Conservation (phyloP, 1,284 basidiomycete species). For the Microbotryum saponariae region DNA sequence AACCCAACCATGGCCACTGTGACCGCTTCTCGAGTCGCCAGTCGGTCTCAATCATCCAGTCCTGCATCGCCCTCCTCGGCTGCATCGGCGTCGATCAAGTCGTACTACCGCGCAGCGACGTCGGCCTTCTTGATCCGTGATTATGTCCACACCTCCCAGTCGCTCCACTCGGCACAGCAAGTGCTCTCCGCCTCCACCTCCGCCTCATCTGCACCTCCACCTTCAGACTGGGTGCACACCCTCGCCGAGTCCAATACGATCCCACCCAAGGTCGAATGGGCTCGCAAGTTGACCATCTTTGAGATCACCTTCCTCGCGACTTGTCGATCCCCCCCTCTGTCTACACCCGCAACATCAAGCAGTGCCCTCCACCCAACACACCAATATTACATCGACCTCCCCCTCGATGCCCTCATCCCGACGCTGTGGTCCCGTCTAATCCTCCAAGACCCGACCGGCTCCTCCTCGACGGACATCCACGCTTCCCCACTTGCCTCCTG, state of each 20-base stretch:
- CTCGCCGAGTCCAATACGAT: neutral
- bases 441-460: neutral
- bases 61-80: too few species aligned
- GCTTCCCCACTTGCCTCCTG: conserved; percentile 13
- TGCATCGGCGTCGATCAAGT: too few species aligned
- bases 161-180: conserved; percentile 4
- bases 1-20: too few species aligned
- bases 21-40: too few species aligned
- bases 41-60: too few species aligned
- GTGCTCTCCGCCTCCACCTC: neutral
- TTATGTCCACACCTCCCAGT: conserved; percentile 11
- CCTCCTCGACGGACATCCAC: conserved; percentile 12
- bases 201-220: neutral
- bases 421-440: neutral
- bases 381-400: too few species aligned
- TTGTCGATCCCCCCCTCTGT: conserved; percentile 4
- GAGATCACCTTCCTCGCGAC: conserved; percentile 29
- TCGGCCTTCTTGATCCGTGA: conserved; percentile 27
- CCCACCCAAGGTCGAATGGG: neutral
- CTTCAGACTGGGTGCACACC: conserved; percentile 8
- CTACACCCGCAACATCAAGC: neutral
- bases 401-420: neutral
- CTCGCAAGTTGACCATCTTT: conserved; percentile 21
- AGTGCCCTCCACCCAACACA: conserved; percentile 5
- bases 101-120: conserved; percentile 17